A percentile compares a stretch with the other conserved stretches of the same genome.
These are phyloP conservation scores for Apiotrichum laibachii DNA, from an alignment of 1,284 basidiomycete genomes.

Conservation along the genomic window DNA sequence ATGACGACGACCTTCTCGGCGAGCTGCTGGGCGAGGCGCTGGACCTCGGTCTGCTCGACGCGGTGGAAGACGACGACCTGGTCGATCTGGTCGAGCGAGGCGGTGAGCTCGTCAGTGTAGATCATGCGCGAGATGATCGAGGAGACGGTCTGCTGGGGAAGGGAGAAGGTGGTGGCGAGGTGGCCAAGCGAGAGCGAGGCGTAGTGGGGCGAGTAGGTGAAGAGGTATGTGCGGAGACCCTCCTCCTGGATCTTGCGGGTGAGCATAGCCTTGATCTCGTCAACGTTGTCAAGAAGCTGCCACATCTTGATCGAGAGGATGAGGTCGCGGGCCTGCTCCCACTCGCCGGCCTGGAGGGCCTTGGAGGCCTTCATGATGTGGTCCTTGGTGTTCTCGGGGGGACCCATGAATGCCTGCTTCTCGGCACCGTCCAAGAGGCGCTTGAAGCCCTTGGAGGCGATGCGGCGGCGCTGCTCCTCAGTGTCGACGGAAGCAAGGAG, in stretches of 20 bases:
- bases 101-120: slow-evolving; percentile 93
- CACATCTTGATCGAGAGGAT: slow-evolving; percentile 97
- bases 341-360: slow-evolving; percentile 93
- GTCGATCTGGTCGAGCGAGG: slow-evolving; percentile 85
- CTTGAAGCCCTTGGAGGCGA: slow-evolving; percentile 92
- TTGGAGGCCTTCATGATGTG: slow-evolving; percentile 99
- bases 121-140: slow-evolving; percentile 98
- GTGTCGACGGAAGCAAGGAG: slow-evolving; percentile 89
- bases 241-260: slow-evolving; percentile 95
- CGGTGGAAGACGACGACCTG: slow-evolving; percentile 86
- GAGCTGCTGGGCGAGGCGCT: slow-evolving; percentile 80
- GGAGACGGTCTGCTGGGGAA: slow-evolving; percentile 74
- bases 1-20: slow-evolving; percentile 82
- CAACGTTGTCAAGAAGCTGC: slow-evolving; percentile 87
- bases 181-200: slow-evolving; percentile 82
- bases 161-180: slow-evolving; percentile 81
- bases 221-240: slow-evolving; percentile 92
- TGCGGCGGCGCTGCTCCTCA: slow-evolving; percentile 86
- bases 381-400: slow-evolving; percentile 96
- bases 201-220: slow-evolving; percentile 97
- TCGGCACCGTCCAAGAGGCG: slow-evolving; percentile 95
- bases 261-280: slow-evolving; percentile 89
- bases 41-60: slow-evolving; percentile 81
- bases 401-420: slow-evolving; percentile 95
- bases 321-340: slow-evolving; percentile 90